Percentiles rank a stretch among this genome's conserved stretches.
phyloP scores from a whole-genome alignment of 768 basidiomycete genomes.

The Pleurotus citrinopileatus region DNA sequence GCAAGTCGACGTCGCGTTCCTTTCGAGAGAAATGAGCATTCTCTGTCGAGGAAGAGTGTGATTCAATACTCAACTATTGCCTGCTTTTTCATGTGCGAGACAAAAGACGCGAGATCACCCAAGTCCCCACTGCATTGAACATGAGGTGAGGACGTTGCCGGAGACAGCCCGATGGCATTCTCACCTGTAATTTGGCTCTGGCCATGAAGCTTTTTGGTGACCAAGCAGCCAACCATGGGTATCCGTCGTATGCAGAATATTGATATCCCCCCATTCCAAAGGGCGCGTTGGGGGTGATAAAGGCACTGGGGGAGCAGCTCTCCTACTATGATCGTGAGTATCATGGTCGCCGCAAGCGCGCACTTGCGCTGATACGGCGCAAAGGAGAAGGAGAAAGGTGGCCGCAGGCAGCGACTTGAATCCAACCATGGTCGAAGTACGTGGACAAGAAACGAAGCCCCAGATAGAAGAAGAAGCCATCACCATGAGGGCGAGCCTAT shows the following conservation, averaged over 20 bases:
- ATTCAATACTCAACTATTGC: slow-evolving; percentile 42
- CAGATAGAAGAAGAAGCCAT: no score
- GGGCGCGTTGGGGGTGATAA: slow-evolving; percentile 49
- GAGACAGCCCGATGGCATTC: slow-evolving; percentile 17
- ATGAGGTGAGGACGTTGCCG: neutral
- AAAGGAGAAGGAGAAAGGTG: no score
- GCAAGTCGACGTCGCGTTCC: slow-evolving; percentile 75
- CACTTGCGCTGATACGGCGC: no score
- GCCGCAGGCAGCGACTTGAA: no score
- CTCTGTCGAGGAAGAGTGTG: neutral
- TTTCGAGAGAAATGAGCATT: slow-evolving; percentile 17
- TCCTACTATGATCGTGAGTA: slow-evolving; percentile 27
- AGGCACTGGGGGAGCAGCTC: slow-evolving; percentile 35
- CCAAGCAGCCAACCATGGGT: slow-evolving; percentile 78
- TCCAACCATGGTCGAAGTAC: no score
- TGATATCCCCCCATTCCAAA: slow-evolving; percentile 68
- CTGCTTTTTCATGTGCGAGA: slow-evolving; percentile 73
- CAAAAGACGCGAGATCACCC: slow-evolving; percentile 86
- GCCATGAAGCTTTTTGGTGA: slow-evolving; percentile 70
- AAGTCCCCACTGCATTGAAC: slow-evolving; percentile 32
- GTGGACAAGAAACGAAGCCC: no score
- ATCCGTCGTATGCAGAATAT: slow-evolving; percentile 72
- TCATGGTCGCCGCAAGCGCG: neutral
- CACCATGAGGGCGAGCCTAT: no score
- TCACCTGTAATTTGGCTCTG: slow-evolving; percentile 74